Evolutionary conservation across 768 basidiomycete species (phyloP).

Genomic region (Rubroboletus pulcherrimus): DNA sequence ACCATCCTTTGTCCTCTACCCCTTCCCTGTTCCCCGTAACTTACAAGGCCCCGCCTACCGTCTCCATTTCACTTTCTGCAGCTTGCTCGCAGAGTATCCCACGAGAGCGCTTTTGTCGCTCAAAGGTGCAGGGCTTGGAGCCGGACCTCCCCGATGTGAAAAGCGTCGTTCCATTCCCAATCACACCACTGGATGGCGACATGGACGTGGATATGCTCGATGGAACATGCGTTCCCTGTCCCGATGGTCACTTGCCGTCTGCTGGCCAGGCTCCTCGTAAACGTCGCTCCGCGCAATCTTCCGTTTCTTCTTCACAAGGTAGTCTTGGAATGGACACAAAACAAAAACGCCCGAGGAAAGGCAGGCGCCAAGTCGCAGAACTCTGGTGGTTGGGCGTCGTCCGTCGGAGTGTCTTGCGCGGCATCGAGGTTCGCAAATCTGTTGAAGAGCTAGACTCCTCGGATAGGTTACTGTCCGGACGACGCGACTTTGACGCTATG

Average conservation of each 20-base stretch:
- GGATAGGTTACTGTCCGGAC: neutral
- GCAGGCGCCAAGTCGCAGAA: constrained; percentile 31
- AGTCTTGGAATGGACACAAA: constrained; percentile 12
- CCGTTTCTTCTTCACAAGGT: constrained; percentile 22
- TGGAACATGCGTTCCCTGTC: constrained; percentile 15
- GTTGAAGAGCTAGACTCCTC: neutral
- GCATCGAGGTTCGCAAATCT: constrained; percentile 18
- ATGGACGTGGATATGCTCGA: constrained; percentile 28
- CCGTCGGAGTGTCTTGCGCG: constrained; percentile 33
- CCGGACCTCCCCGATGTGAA: constrained; percentile 28
- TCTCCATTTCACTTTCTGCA: constrained; percentile 37
- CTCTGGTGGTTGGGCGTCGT: constrained; percentile 36
- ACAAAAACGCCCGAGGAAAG: constrained; percentile 33
- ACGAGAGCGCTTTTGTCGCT: neutral
- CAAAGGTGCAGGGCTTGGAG: constrained; percentile 8
- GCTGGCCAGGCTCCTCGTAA: constrained; percentile 20
- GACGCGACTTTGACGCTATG: constrained; percentile 23
- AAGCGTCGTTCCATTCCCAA: constrained; percentile 38
- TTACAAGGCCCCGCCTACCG: constrained; percentile 37
- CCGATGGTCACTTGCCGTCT: neutral
- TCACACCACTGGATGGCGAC: constrained; percentile 21
- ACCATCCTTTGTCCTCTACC: constrained; percentile 1
- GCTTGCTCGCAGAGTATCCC: constrained; percentile 24
- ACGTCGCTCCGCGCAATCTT: constrained; percentile 33
- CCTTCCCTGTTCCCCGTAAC: constrained; percentile 20